Base-by-base conservation (phyloP, 768 basidiomycete species). In the Cystofilobasidium capitatum region DNA sequence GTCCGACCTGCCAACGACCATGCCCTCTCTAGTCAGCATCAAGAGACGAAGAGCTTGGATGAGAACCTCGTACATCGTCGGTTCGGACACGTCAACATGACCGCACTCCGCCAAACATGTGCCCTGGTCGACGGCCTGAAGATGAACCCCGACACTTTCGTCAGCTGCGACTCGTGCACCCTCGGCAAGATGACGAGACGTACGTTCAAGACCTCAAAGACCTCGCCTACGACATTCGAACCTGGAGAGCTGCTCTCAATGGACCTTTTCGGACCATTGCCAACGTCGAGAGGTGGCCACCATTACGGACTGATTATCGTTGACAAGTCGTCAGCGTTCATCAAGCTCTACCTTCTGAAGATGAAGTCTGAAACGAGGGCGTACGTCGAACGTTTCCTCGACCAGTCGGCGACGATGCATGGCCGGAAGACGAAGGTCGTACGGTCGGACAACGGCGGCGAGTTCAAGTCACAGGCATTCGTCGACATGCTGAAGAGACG, bases 281-380 rank as follows among this genome's bases (percentile, higher is more conserved):
- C 45, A 49, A 24, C 45, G 22, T 22, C 45, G 45, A 24, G 20
- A 20, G 24, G 45, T 20, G 45, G 45, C 45, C 45, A 49, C 24
- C 10, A 20, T 6, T 49, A 13, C 22, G 45, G 45, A 22, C 45
- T 49, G 7, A 24, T 49, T 24, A 49, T 49, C 45, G 24, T 49
- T n/a, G 45, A 49, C 45, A 24, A 49, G 20, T 16, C 45, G 20
- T 49, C 45, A 8, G 20, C 9, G 6, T 24, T 49, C 13, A n/a
- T 49, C 45, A 49, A 49, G 45, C 45, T 49, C 7, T 49, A n/a
- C 45, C 45, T 49, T 24, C 24, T 49, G 45, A 49, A 49, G 45
- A 20, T 8, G 20, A 49, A 49, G 45, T 8, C 8, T 24, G 45
- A 49, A 24, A 22, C 45, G 9, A 8, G 17, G 45, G 13, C 8